Percentiles rank a stretch among this genome's conserved stretches.
Evolutionary conservation across 768 basidiomycete genomes (phyloP).

Genomic region (Epithele typhae): DNA sequence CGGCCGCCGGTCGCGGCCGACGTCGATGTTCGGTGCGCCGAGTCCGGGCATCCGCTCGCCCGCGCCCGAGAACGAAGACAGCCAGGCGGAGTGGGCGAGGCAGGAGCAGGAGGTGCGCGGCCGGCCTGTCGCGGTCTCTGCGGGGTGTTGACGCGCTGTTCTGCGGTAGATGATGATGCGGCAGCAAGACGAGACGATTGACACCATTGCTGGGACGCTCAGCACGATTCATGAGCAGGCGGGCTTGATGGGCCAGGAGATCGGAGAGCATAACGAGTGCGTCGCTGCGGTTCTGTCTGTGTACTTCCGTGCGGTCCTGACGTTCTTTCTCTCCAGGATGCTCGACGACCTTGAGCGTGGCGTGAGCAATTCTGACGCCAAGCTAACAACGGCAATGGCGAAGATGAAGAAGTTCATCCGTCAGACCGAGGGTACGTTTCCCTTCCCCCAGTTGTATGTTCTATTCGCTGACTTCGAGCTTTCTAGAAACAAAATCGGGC

Average conservation of each 20-base stretch:
- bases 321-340: slow-evolving; percentile 46
- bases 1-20: slow-evolving; percentile 20
- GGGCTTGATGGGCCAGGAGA: slow-evolving; percentile 90
- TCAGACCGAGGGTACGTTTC: slow-evolving; percentile 66
- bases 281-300: slow-evolving; percentile 22
- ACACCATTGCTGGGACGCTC: slow-evolving; percentile 83
- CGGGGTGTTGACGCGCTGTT: background rate
- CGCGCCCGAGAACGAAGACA: slow-evolving; percentile 39
- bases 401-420: slow-evolving; percentile 80
- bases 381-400: slow-evolving; percentile 64
- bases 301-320: background rate
- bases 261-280: slow-evolving; percentile 87
- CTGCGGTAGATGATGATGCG: slow-evolving; percentile 62
- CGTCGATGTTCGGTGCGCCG: slow-evolving; percentile 16
- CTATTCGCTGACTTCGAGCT: background rate
- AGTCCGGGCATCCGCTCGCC: slow-evolving; percentile 3
- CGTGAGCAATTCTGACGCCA: slow-evolving; percentile 63
- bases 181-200: slow-evolving; percentile 87
- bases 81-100: slow-evolving; percentile 75
- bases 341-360: slow-evolving; percentile 80
- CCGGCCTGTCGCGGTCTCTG: background rate
- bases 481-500: slow-evolving; percentile 75
- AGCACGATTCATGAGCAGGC: slow-evolving; percentile 86
- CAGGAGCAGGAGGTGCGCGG: slow-evolving; percentile 78
- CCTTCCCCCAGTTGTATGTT: background rate